Percentiles rank a stretch among this genome's conserved stretches.
Evolutionary conservation across 202 grass and related monocot genomes (phyloP).

Genomic region (Elaeis oleifera): DNA sequence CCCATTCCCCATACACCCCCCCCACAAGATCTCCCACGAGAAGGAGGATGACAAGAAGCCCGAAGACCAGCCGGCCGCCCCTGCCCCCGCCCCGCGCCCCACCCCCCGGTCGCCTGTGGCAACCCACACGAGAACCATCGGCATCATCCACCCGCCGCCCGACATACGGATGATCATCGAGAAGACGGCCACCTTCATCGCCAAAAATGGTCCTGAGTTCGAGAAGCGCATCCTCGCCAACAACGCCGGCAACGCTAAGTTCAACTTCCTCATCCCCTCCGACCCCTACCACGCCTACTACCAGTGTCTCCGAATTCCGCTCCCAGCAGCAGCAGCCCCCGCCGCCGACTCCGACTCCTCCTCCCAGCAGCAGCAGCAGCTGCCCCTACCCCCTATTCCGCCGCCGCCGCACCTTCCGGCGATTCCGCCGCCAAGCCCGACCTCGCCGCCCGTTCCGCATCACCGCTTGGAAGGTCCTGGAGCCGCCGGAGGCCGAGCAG

Average conservation of each 20-base stretch:
- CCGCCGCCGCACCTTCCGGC: too few relatives aligned
- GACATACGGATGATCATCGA: constrained; percentile 82
- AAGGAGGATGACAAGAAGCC: constrained; percentile 7
- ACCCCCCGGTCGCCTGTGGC: constrained; percentile 34
- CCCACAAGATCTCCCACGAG: not conserved
- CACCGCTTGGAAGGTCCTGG: too few relatives aligned
- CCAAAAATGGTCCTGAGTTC: not conserved
- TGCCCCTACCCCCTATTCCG: not conserved
- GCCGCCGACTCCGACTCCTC: not conserved
- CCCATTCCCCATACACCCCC: constrained; percentile 4
- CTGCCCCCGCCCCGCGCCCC: constrained; percentile 11
- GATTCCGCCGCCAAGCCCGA: too few relatives aligned
- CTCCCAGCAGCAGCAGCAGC: not conserved
- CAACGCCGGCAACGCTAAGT: too few relatives aligned
- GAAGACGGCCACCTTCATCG: constrained; percentile 83
- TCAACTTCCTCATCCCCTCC: too few relatives aligned
- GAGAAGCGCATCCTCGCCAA: too few relatives aligned
- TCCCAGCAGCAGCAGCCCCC: constrained; percentile 27
- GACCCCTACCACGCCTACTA: not conserved
- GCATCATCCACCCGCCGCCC: constrained; percentile 91
- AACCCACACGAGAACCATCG: constrained; percentile 56
- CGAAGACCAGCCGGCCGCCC: not conserved
- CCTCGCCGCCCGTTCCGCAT: too few relatives aligned
- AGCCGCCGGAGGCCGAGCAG: too few relatives aligned
- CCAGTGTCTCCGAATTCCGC: constrained; percentile 49